Base-by-base conservation (phyloP, 176 grass and related monocot species). In the Cenchrus americanus region DNA sequence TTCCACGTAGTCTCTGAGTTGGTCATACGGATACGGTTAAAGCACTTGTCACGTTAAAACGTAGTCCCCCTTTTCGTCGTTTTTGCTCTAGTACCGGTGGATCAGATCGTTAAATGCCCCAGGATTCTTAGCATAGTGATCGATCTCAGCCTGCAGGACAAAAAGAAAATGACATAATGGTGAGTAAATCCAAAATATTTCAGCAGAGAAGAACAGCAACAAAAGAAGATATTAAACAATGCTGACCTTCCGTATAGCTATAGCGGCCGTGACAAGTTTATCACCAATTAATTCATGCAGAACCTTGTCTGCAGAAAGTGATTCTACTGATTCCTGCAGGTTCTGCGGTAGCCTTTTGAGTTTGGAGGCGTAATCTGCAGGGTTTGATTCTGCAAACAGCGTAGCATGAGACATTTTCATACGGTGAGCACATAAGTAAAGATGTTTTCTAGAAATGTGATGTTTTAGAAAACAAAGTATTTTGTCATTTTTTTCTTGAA, bases 311-410 rank as follows among this genome's bases (percentile, higher is more conserved):
- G 62, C 73, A 86, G 81, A 84, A 73, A 99, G 93, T 78, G 91
- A 85, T 57, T 89, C 84, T 54, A 96, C 86, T 80, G 93, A 83
- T 96, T 99, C 93, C 40, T 73, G 76, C 52, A 99, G 85, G 64
- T 92, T 92, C 75, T 92, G 75, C 11, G 96, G 96, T 57, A 99
- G 76, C 87, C 96, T 95, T 81, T 66, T 90, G 47, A 99, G 91
- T 8, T 76, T 91, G 27, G 91, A 85, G 80, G 62, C 84, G 44
- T 93, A 90, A 77, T 89, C 87, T 61, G 96, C 87, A 63, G 96
- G 96, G 59, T 96, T 87, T 83, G 82, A 92, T 90, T 92, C 96
- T 99, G 91, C 83, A 75, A 83, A 52, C 41, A 22, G 4, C 34
- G 34, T 19, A 14, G 27, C 53, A 80, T 87, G 24, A 79, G 17